Percentiles rank a stretch among this genome's conserved stretches.
phyloP scores from a whole-genome alignment of 352 stramenopile species.

The Phytophthora sp. region DNA sequence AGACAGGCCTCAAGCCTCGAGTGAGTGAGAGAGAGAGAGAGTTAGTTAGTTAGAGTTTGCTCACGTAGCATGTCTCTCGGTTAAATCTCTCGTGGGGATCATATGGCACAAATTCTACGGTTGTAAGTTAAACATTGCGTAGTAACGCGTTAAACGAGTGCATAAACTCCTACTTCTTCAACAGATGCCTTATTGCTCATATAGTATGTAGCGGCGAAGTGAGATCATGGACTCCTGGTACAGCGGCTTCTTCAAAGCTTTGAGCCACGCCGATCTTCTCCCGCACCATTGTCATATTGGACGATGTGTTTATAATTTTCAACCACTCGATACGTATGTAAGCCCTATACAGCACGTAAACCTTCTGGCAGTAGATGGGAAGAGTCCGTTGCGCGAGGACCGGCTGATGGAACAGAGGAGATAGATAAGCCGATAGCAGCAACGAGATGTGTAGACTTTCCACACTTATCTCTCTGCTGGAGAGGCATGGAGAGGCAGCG shows the following conservation, averaged over 20 bases:
- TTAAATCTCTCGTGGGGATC: background rate
- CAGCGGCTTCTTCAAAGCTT: conserved; percentile 20
- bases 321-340: background rate
- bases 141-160: conserved; percentile 23
- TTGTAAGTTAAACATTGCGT: background rate
- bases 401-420: too few species aligned
- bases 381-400: too few species aligned
- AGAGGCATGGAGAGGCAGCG: too few species aligned
- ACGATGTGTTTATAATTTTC: background rate
- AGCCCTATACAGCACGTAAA: background rate
- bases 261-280: conserved; percentile 9
- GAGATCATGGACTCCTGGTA: too few species aligned
- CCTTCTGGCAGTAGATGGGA: conserved; percentile 1
- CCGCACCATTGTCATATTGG: conserved; percentile 1
- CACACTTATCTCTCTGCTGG: too few species aligned
- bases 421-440: too few species aligned
- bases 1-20: background rate
- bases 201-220: too few species aligned
- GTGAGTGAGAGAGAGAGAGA: too few species aligned
- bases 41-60: too few species aligned
- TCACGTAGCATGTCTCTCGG: background rate
- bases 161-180: conserved; percentile 17
- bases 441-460: too few species aligned
- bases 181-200: too few species aligned
- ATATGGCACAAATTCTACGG: too few species aligned